Percentiles rank a stretch among this genome's conserved stretches.
Conservation (phyloP, 352 stramenopile genomes). For the Phytophthora constricta region DNA sequence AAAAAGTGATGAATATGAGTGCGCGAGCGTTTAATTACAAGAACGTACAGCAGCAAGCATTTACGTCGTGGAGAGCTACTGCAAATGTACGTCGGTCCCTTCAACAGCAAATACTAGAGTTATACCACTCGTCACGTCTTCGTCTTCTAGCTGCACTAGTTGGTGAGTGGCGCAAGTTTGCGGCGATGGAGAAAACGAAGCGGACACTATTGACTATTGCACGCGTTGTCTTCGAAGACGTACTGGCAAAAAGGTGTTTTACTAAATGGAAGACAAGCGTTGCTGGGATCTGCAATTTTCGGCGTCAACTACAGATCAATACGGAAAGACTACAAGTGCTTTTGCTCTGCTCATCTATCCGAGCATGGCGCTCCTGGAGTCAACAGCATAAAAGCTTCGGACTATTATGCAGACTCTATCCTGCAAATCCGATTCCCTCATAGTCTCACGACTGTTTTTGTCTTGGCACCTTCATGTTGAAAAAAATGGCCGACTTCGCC, state of each 20-base stretch:
- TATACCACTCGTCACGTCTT: conserved; percentile 40
- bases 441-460: conserved; percentile 15
- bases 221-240: conserved; percentile 24
- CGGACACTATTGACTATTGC: conserved; percentile 36
- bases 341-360: conserved; percentile 61
- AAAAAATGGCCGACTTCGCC: conserved; percentile 3
- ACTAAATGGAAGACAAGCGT: conserved; percentile 39
- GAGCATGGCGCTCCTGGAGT: conserved; percentile 54
- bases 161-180: conserved; percentile 35
- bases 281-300: conserved; percentile 21
- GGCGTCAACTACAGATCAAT: conserved; percentile 52
- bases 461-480: conserved; percentile 31
- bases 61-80: conserved; percentile 20
- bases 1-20: background rate
- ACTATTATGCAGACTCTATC: conserved; percentile 30
- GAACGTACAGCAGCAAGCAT: background rate
- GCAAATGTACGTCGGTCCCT: conserved; percentile 8
- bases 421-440: conserved; percentile 25
- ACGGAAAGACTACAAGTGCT: conserved; percentile 69
- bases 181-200: conserved; percentile 23
- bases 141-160: conserved; percentile 37
- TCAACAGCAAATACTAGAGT: conserved; percentile 29
- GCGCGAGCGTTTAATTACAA: background rate
- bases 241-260: conserved; percentile 16
- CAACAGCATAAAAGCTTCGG: conserved; percentile 34